Percentiles rank a stretch among this genome's conserved stretches.
Conservation (phyloP, 1,284 basidiomycete genomes). For the Heterobasidion occidentale region DNA sequence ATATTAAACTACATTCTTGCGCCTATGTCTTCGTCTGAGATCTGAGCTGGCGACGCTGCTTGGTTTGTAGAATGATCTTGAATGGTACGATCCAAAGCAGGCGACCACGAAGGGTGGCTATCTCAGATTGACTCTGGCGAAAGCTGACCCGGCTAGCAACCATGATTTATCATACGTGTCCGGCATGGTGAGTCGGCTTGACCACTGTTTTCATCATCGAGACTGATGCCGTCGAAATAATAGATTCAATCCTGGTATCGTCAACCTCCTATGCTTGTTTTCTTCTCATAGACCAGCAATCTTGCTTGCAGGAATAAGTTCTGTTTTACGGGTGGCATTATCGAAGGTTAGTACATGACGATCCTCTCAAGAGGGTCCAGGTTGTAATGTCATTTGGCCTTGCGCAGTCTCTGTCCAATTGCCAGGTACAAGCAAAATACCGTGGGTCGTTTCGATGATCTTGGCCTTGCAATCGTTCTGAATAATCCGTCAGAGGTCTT, state of each 20-base stretch:
- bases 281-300: neutral
- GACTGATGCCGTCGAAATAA: neutral
- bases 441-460: conserved; percentile 4
- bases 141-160: conserved; percentile 39
- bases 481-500: conserved; percentile 26
- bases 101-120: conserved; percentile 58
- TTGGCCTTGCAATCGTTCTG: neutral
- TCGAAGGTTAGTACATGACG: conserved; percentile 15
- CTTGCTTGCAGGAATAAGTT: conserved; percentile 36
- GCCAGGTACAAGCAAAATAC: conserved; percentile 4
- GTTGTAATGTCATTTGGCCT: neutral
- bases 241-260: conserved; percentile 15
- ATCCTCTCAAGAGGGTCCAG: neutral
- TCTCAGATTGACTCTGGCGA: conserved; percentile 47
- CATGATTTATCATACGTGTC: conserved; percentile 12
- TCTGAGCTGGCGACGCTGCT: conserved; percentile 5
- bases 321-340: conserved; percentile 44
- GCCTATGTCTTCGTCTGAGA: conserved; percentile 8
- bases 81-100: conserved; percentile 59
- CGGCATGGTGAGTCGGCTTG: conserved; percentile 36
- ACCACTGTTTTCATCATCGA: neutral
- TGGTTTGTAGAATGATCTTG: conserved; percentile 28
- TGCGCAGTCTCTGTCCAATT: conserved; percentile 10
- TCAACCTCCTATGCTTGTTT: neutral
- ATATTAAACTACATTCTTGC: neutral